Conservation (phyloP, 352 stramenopile species). For the Phytophthora vignae region DNA sequence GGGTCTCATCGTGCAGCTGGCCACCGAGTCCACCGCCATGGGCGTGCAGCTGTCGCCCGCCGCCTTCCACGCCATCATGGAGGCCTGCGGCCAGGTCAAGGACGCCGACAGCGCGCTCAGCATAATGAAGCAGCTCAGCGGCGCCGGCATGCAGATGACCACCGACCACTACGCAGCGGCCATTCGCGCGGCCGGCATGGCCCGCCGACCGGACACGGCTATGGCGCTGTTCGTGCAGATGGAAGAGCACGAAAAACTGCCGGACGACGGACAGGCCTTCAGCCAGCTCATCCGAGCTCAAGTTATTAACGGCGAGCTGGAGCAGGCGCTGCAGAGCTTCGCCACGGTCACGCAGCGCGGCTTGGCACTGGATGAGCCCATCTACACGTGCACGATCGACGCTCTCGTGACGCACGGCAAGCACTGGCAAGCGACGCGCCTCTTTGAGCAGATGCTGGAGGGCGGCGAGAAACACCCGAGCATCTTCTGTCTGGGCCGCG, state of each 20-base stretch:
- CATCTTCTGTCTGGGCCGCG: slow-evolving; percentile 78
- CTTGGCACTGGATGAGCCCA: slow-evolving; percentile 65
- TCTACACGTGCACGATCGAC: slow-evolving; percentile 83
- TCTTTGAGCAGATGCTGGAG: slow-evolving; percentile 83
- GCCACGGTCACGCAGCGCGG: slow-evolving; percentile 58
- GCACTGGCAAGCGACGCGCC: slow-evolving; percentile 70
- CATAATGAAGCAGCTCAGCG: slow-evolving; percentile 59
- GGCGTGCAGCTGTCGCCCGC: slow-evolving; percentile 68
- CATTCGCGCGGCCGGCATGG: slow-evolving; percentile 78
- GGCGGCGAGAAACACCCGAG: slow-evolving; percentile 60
- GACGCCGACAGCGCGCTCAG: slow-evolving; percentile 55
- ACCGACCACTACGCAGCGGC: slow-evolving; percentile 55
- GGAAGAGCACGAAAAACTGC: slow-evolving; percentile 61
- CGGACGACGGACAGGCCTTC: slow-evolving; percentile 57
- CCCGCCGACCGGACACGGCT: slow-evolving; percentile 55
- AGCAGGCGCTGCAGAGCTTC: slow-evolving; percentile 84
- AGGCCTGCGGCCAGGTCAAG: slow-evolving; percentile 69
- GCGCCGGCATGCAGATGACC: slow-evolving; percentile 38
- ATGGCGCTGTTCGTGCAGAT: slow-evolving; percentile 71
- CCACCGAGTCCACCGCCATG: slow-evolving; percentile 48
- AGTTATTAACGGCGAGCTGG: slow-evolving; percentile 67
- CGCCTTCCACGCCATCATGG: slow-evolving; percentile 78
- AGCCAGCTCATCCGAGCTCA: slow-evolving; percentile 84
- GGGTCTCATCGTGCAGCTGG: slow-evolving; percentile 62
- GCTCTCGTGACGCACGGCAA: slow-evolving; percentile 62